Base-by-base conservation (phyloP, 1,284 basidiomycete species). In the Schizophyllum commune region DNA sequence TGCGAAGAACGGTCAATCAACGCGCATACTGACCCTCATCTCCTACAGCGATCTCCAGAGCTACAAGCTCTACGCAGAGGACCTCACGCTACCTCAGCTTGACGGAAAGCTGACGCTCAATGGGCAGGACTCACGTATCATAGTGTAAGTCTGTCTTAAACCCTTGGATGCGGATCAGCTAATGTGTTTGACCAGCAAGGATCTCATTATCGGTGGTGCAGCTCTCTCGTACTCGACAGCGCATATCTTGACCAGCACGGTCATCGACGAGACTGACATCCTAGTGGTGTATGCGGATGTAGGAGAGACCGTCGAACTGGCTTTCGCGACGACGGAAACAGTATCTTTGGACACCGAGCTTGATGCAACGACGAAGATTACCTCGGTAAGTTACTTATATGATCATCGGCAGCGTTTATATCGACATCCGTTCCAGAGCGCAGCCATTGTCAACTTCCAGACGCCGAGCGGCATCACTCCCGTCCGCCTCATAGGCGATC, bases 241-340 rank as follows among this genome's bases (percentile, higher is more conserved):
- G 6, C 79, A 82, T 64, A 76, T 84, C 33, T 68, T 81, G 65
- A 79, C 80, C n/a, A 81, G 80, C 75, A 76, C 75, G 7, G 77
- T 75, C 2, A 77, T 83, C 51, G 80, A 81, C 60, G 70, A 71
- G 13, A 72, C 75, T 11, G 80, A 83, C 56, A 66, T 81, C 33
- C 75, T 83, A 54, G 22, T 83, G 47, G 59, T 83, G 17, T 82
- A 83, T 61, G 82, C 79, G 32, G 77, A 80, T 60, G 64, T 69
- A 4, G 80, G 74, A 27, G 77, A 82, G 64, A 67, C 77, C 20
- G 78, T 82, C 56, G 81, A 83, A 65, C 80, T 76, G 8, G 78
- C 78, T 1, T 75, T 83, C 68, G 73, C 9, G 13, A 47, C 68
- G 57, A 74, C 77, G 57, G 60, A 63, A 4, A 68, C 69, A 4